Percentiles rank a stretch among this genome's conserved stretches.
Evolutionary conservation across 1,284 basidiomycete species (phyloP).

Genomic region (Ganoderma multipileum): DNA sequence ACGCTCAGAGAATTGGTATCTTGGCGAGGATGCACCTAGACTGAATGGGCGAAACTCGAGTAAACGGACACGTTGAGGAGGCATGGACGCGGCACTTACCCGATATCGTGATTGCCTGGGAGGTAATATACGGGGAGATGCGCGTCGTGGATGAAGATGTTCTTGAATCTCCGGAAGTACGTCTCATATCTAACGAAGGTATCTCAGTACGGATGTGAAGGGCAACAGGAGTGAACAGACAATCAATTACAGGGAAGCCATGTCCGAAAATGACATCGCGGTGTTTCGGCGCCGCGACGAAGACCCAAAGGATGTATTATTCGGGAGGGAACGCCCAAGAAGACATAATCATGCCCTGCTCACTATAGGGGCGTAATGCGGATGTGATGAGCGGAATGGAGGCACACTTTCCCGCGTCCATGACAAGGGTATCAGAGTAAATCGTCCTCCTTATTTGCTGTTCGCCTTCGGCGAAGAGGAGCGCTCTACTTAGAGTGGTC

Average conservation of each 20-base stretch:
- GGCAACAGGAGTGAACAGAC: not conserved
- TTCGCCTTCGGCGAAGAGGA: not conserved
- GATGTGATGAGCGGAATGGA: not conserved
- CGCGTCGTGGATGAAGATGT: conserved; percentile 59
- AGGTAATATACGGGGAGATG: conserved; percentile 68
- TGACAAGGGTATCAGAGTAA: not conserved
- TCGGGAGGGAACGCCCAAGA: not conserved
- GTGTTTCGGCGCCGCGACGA: not conserved
- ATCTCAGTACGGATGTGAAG: conserved; percentile 1
- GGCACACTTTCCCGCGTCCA: not conserved
- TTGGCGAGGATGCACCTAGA: conserved; percentile 56
- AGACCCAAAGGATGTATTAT: not conserved
- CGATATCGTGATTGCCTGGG: conserved; percentile 90
- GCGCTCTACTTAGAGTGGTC: not conserved
- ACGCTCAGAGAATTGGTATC: conserved; percentile 59
- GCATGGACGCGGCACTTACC: conserved; percentile 46
- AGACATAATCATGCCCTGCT: not conserved
- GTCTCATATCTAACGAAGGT: conserved; percentile 65
- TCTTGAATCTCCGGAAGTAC: conserved; percentile 72
- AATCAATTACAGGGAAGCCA: not conserved
- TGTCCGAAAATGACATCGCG: not conserved
- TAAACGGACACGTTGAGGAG: conserved; percentile 12
- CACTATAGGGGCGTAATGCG: not conserved
- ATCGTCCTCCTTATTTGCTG: not conserved
- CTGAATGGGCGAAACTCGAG: conserved; percentile 43